phyloP scores from a whole-genome alignment of 2,329 filamentous ascomycete species.

The Pestalotiopsis fici region DNA sequence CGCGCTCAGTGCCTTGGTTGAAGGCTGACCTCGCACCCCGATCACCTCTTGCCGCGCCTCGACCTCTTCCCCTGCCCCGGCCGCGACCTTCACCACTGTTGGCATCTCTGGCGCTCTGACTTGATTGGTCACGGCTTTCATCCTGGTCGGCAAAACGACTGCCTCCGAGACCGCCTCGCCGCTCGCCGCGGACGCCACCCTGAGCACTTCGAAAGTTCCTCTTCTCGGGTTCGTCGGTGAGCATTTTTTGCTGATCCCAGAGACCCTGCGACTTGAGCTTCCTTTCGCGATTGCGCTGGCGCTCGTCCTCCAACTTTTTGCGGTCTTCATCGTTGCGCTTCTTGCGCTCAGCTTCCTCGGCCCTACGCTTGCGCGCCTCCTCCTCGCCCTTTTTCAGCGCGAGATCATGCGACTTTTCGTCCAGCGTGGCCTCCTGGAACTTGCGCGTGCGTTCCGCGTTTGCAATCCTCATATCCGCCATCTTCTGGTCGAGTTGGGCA shows the following conservation, averaged over 20 bases:
- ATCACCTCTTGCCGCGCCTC: conserved; percentile 26
- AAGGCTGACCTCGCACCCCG: conserved; percentile 33
- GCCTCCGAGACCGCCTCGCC: conserved; percentile 33
- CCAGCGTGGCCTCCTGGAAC: conserved; percentile 59
- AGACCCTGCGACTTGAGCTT: conserved; percentile 60
- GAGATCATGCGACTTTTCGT: conserved; percentile 55
- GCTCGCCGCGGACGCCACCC: conserved; percentile 40
- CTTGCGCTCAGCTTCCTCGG: conserved; percentile 53
- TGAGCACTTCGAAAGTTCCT: conserved; percentile 37
- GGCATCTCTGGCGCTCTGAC: conserved; percentile 20
- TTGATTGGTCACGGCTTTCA: conserved; percentile 19
- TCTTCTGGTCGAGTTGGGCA: conserved; percentile 57
- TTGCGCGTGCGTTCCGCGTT: conserved; percentile 59
- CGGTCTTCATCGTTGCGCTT: conserved; percentile 53
- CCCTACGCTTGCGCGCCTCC: conserved; percentile 52
- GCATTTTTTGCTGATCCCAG: conserved; percentile 62
- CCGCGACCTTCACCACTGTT: conserved; percentile 32
- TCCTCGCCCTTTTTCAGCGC: conserved; percentile 58
- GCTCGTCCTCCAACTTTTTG: conserved; percentile 57
- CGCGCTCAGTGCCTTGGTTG: conserved; percentile 9
- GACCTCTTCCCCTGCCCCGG: conserved; percentile 30
- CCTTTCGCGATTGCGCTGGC: conserved; percentile 59
- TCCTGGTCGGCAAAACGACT: conserved; percentile 42
- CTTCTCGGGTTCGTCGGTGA: conserved; percentile 38
- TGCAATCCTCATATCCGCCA: conserved; percentile 62